Percentiles rank a stretch among this genome's conserved stretches.
Conservation (phyloP, 2,329 filamentous ascomycete species). For the Epichloe uncinata region DNA sequence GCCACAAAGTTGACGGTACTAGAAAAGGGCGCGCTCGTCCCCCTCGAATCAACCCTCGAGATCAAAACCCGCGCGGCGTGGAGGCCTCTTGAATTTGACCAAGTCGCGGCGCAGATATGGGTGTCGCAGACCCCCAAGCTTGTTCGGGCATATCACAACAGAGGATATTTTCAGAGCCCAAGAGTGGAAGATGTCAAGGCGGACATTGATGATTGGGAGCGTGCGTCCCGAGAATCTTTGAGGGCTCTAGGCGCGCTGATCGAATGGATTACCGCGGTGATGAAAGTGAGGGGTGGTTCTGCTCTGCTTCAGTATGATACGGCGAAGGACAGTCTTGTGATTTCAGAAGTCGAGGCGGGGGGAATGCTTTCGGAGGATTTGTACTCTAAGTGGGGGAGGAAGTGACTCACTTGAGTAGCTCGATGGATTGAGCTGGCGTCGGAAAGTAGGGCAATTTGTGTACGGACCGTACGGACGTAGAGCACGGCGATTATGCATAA, state of each 20-base stretch:
- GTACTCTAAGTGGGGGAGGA: constrained; percentile 2
- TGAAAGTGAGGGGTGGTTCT: background rate
- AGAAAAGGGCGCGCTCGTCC: constrained; percentile 17
- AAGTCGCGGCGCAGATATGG: constrained; percentile 30
- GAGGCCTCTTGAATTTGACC: constrained; percentile 19
- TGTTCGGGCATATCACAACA: constrained; percentile 28
- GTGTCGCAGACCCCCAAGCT: constrained; percentile 33
- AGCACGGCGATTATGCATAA: no score
- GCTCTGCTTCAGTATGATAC: background rate
- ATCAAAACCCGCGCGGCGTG: constrained; percentile 29
- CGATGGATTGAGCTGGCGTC: no score
- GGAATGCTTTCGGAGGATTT: background rate
- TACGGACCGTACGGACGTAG: no score
- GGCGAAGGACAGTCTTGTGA: background rate
- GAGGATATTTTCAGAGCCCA: constrained; percentile 21
- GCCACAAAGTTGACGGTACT: constrained; percentile 18
- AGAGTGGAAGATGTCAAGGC: constrained; percentile 19
- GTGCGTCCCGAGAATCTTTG: constrained; percentile 17
- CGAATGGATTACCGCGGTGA: constrained; percentile 3
- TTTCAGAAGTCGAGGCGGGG: background rate
- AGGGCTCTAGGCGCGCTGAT: constrained; percentile 20
- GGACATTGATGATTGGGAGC: constrained; percentile 23
- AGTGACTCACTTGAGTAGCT: background rate
- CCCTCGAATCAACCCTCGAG: constrained; percentile 26
- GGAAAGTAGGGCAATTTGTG: no score